Base-by-base conservation (phyloP, 768 basidiomycete genomes). In the Mycena crocata region DNA sequence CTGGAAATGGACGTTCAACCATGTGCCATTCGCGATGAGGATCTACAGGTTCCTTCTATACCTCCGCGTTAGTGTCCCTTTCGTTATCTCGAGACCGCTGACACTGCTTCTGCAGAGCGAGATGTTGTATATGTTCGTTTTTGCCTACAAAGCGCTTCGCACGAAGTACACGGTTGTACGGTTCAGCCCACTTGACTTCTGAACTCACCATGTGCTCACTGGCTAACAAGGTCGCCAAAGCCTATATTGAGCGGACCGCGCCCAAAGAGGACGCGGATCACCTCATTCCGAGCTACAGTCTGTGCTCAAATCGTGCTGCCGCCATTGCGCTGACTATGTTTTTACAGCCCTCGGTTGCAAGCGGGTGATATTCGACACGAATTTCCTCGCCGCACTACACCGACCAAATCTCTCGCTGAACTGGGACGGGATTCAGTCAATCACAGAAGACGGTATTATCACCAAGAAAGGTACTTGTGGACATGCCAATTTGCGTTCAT, bases 251-350 rank as follows among this genome's bases (percentile, higher is more conserved):
- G 32, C 65, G 67, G 3, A 78, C 48, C 6, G 80, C 85, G 0
- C 89, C 89, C 0, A 74, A 78, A 55, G 75, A 85, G 66, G 84
- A 87, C 67, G 80, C 78, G 46, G 73, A 80, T 1, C 49, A 76
- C 14, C 73, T 90, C 17, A 77, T 87, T 44, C 89, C 89, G 0
- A 75, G 78, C 10, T 85, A 84, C 73, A 79, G 87, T 87, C 62
- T 12, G 57, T 44, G 39, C 0, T 15, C n/a, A 26, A 6, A 12
- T 34, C 32, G 9, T 13, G 23, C 4, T 15, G 2, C 13, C 46
- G 19, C 32, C 23, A 21, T 8, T 2, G n/a, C 35, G 19, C 21
- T 31, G 30, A 50, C 30, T 23, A 50, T 5, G n/a, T n/a, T n/a
- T n/a, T n/a, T n/a, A n/a, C 23, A 62, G 60, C 39, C 5, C 50